A percentile compares a stretch with the other conserved stretches of the same genome.
phyloP scores from a whole-genome alignment of 495 filamentous ascomycete genomes.

The Astrothelium macrocarpum region DNA sequence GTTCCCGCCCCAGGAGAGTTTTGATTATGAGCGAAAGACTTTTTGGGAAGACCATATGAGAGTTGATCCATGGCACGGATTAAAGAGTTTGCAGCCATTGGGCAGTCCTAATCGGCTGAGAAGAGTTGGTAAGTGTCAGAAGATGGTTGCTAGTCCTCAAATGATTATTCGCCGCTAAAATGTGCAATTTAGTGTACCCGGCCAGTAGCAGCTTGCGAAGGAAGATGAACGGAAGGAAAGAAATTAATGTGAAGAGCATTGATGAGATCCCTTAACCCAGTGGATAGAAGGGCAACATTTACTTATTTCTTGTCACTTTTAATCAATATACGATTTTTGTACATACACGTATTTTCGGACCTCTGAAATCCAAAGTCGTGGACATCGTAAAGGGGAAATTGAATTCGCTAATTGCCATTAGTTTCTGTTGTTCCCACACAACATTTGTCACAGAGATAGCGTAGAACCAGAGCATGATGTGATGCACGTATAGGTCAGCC shows the following conservation, averaged over 20 bases:
- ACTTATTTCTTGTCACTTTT: not conserved
- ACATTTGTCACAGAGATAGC: too few relatives aligned
- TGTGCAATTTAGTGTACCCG: conserved; percentile 21
- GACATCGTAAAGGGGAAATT: too few relatives aligned
- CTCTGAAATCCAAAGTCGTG: too few relatives aligned
- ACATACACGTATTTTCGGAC: not conserved
- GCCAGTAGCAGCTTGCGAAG: conserved; percentile 31
- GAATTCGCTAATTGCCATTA: too few relatives aligned
- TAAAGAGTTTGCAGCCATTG: conserved; percentile 37
- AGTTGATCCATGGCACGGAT: conserved; percentile 38
- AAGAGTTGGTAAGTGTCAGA: conserved; percentile 22
- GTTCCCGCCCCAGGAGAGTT: conserved; percentile 39
- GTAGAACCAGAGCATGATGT: too few relatives aligned
- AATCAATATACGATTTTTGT: not conserved
- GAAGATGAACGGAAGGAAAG: conserved; percentile 30
- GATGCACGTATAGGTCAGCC: too few relatives aligned
- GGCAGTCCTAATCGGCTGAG: conserved; percentile 38
- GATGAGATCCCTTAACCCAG: conserved; percentile 21
- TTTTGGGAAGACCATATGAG: conserved; percentile 43
- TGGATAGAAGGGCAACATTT: not conserved
- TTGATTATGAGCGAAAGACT: conserved; percentile 33
- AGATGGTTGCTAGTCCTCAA: not conserved
- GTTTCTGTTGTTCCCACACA: too few relatives aligned
- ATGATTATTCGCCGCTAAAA: not conserved
- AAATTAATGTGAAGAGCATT: conserved; percentile 26